Conservation (phyloP, 306 rosid genomes). For the Adenanthera pavonina region DNA sequence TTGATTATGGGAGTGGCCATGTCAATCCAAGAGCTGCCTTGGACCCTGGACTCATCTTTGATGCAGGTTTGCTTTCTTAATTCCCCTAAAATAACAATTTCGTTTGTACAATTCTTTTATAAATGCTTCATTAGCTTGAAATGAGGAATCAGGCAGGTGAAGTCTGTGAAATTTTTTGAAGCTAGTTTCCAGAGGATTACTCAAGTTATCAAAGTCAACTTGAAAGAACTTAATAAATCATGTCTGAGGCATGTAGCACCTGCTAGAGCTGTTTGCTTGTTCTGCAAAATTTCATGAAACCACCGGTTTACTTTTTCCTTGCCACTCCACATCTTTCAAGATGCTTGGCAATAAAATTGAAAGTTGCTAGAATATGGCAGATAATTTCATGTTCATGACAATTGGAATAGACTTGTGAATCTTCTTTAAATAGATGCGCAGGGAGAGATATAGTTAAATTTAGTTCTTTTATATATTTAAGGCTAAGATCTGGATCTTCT, state of each 20-base stretch:
- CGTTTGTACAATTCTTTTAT: neutral
- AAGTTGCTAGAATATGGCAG: neutral
- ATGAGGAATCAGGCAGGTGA: slow-evolving; percentile 15
- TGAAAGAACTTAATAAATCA: neutral
- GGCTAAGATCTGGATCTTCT: neutral
- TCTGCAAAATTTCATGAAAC: neutral
- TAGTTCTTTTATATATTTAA: neutral
- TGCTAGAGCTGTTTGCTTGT: neutral
- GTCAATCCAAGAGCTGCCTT: slow-evolving; percentile 90
- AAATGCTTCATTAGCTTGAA: slow-evolving; percentile 2
- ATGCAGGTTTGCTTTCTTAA: slow-evolving; percentile 67
- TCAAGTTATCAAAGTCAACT: neutral
- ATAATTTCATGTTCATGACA: slow-evolving; percentile 17
- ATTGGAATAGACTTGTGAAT: neutral
- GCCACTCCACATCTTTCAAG: neutral
- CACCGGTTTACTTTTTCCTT: neutral
- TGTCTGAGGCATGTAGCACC: neutral
- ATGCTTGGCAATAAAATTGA: neutral
- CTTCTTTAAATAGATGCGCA: slow-evolving; percentile 1
- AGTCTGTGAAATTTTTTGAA: slow-evolving; percentile 1
- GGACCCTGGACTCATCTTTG: slow-evolving; percentile 97
- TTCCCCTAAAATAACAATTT: slow-evolving; percentile 17
- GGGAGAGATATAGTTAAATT: slow-evolving; percentile 12
- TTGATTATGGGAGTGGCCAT: slow-evolving; percentile 98
- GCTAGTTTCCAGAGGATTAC: neutral